Base-by-base conservation (phyloP, 2,329 filamentous ascomycete species). In the Didymella segeticola region DNA sequence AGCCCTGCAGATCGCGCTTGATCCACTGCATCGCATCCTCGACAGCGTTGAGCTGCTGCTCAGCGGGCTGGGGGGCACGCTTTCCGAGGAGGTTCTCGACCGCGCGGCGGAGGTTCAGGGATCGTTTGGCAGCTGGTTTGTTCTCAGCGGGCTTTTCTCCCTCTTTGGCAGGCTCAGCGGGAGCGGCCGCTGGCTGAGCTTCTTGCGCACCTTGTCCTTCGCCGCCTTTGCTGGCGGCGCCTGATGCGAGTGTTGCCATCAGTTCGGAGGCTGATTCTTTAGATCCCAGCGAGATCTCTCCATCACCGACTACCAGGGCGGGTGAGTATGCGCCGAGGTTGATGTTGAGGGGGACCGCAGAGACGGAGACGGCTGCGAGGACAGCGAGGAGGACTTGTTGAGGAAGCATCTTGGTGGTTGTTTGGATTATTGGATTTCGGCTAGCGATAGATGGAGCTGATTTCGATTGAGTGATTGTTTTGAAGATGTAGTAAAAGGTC, bases 281-380 rank as follows among this genome's bases (percentile, higher is more conserved):
- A 3, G 72, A 75, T 54, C 75, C 77, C 47, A 82, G 78, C 43
- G 78, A 79, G 52, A 82, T 81, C 68, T 79, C 79, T 71, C 79
- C 79, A 75, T 82, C 79, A 79, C 79, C 79, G 72, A 82, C 79
- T 72, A 82, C 79, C 73, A 81, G 62, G 61, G 79, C 79, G 43
- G 79, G 79, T 36, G 79, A 82, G 65, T 80, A 82, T 26, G 79
- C 79, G 47, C 79, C 79, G 46, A 82, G 73, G 71, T 81, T 81
- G 77, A 82, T 81, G 75, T 81, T 82, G 43, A 82, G 77, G 23
- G 79, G 79, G 39, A 79, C 69, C 52, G 76, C 75, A 12, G 52
- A 56, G 34, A 54, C 51, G 45, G 69, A 63, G 62, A 75, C 68
- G 54, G 69, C 62, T 53, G 70, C 70, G 52, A 70, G 64, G 34